Base-by-base conservation (phyloP, 257 asterid genomes). In the Ehretia macrophylla region DNA sequence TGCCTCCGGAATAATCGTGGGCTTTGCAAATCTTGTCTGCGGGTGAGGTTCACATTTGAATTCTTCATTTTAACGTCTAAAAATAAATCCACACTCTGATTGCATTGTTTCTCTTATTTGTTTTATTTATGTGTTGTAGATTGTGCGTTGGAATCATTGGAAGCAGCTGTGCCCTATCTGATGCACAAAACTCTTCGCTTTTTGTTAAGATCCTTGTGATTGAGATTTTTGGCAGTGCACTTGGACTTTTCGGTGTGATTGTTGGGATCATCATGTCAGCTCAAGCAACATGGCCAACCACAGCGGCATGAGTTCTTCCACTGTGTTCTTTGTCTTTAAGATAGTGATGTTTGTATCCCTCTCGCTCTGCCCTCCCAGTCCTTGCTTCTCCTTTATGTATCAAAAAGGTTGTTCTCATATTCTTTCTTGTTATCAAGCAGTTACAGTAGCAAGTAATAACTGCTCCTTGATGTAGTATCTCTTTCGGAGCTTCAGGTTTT, bases 201-300 rank as follows among this genome's bases (percentile, higher is more conserved):
- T 93, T 93, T 55, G 99, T 93, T 40, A 93, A 93, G 84, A 93
- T 93, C 76, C 96, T 93, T 45, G 99, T 93, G 48, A 89, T 93
- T 42, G 99, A 93, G 90, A 93, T 93, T 58, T 93, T 93, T 55
- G 99, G 99, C 56, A 93, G 97, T 70, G 99, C 99, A 45, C 89
- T 93, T 47, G 97, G 99, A 23, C 80, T 89, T 55, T 93, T 93
- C 27, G 99, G 99, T 62, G 99, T 93, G 50, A 93, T 93, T 66
- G 99, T 88, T 48, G 95, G 99, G 76, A 92, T 92, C 63, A 92
- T 92, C 72, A 92, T 92, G 99, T 92, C 99, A n/a, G 95, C 99
- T 61, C 97, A 92, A 81, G 99, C 99, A 51, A 82, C 95, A 68
- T 92, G 97, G 95, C 99, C 97, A 56, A 21, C 93, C 37, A 84